Percentiles rank a stretch among this genome's conserved stretches.
Conservation (phyloP, 139 green algal species). For the Haematococcus sp. region DNA sequence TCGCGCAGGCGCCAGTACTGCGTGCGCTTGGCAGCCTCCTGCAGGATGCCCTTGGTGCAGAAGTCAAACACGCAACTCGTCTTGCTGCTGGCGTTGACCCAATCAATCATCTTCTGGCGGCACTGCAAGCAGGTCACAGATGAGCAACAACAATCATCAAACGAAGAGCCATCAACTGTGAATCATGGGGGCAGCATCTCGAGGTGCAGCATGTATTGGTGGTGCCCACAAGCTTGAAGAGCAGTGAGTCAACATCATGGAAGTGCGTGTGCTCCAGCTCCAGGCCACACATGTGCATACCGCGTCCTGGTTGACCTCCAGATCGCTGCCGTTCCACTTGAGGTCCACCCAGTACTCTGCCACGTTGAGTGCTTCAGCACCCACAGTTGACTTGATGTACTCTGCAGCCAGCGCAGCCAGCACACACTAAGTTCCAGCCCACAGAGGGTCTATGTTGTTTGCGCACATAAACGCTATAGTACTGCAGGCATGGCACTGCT, state of each 20-base stretch:
- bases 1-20: slow-evolving; percentile 71
- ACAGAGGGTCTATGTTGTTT: no score
- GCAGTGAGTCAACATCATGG: no score
- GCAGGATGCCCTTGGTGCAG: slow-evolving; percentile 44
- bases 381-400: slow-evolving; percentile 74
- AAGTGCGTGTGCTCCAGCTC: no score
- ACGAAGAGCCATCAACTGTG: no score
- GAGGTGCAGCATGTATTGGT: no score
- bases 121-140: not conserved
- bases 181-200: no score
- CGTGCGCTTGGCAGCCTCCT: slow-evolving; percentile 42
- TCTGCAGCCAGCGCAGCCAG: slow-evolving; percentile 29
- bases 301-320: slow-evolving; percentile 21
- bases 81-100: slow-evolving; percentile 12
- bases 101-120: slow-evolving; percentile 14
- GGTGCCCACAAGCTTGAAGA: no score
- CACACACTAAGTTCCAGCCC: no score
- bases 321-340: slow-evolving; percentile 29
- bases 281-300: no score
- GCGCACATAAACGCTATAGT: no score
- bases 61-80: slow-evolving; percentile 23
- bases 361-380: slow-evolving; percentile 71
- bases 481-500: no score
- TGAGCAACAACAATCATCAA: no score
- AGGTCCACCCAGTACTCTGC: slow-evolving; percentile 85